These are phyloP conservation scores for Candida berthetii DNA, from an alignment of 805 yeast genomes.

Conservation along the genomic window DNA sequence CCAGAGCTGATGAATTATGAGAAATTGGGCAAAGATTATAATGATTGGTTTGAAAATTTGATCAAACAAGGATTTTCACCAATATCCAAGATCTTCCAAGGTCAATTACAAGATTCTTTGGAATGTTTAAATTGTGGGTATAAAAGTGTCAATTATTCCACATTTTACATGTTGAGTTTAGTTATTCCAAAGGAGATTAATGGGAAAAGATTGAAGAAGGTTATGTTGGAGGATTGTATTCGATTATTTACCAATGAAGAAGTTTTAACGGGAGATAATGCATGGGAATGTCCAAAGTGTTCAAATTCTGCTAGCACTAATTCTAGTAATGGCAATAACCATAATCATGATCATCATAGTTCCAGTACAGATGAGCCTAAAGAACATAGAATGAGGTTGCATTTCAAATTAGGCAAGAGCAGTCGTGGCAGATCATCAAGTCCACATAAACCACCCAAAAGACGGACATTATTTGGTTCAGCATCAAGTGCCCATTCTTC, in stretches of 20 bases:
- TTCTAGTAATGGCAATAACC: not conserved
- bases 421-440: constrained; percentile 23
- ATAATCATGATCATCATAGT: not conserved
- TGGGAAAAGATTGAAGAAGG: constrained; percentile 25
- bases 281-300: constrained; percentile 83
- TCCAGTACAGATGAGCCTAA: not conserved
- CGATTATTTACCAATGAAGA: constrained; percentile 58
- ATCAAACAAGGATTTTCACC: constrained; percentile 62
- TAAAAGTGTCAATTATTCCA: constrained; percentile 52
- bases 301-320: not conserved
- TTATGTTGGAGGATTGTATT: constrained; percentile 57
- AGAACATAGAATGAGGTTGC: constrained; percentile 11
- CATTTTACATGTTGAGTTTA: constrained; percentile 56
- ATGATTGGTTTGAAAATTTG: constrained; percentile 52
- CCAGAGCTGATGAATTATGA: constrained; percentile 31
- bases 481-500: not conserved
- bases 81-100: constrained; percentile 61
- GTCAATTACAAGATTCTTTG: constrained; percentile 62
- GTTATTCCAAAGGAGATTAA: constrained; percentile 42
- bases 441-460: constrained; percentile 9
- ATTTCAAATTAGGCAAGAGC: constrained; percentile 14
- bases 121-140: constrained; percentile 61
- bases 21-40: constrained; percentile 39
- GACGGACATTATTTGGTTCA: constrained; percentile 20
- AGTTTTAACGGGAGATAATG: constrained; percentile 62